Evolutionary conservation across 1,139 yeast genomes (phyloP).

Genomic region (Suhomyces kunorum): DNA sequence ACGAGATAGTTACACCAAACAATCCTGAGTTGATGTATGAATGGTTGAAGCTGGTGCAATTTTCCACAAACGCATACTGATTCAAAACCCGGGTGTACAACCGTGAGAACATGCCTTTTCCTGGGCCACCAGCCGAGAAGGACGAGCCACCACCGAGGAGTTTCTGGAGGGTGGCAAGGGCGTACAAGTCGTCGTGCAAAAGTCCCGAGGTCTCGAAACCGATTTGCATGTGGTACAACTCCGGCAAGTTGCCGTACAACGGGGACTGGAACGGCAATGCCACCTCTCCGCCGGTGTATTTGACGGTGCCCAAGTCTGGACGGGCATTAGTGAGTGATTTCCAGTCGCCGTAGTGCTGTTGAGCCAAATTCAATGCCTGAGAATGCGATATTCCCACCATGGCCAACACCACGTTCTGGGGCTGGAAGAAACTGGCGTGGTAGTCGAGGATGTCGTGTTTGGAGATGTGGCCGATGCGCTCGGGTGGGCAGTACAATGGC

Average conservation of each 20-base stretch:
- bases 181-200: conserved; percentile 83
- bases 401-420: conserved; percentile 82
- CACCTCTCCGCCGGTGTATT: conserved; percentile 77
- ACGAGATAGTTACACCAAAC: conserved; percentile 84
- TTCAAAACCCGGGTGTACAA: conserved; percentile 88
- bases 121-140: conserved; percentile 99
- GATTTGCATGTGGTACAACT: conserved; percentile 81
- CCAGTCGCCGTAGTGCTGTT: conserved; percentile 67
- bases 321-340: conserved; percentile 30
- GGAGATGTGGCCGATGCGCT: conserved; percentile 57
- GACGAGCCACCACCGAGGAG: conserved; percentile 98
- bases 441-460: conserved; percentile 59
- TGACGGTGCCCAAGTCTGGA: conserved; percentile 48
- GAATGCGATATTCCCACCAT: conserved; percentile 84
- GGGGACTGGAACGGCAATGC: conserved; percentile 72
- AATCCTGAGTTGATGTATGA: conserved; percentile 88
- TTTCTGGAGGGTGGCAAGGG: conserved; percentile 87
- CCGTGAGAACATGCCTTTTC: conserved; percentile 97
- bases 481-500: conserved; percentile 81
- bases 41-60: conserved; percentile 86
- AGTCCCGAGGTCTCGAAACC: conserved; percentile 89
- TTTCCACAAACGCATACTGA: conserved; percentile 88
- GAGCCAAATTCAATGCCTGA: conserved; percentile 64
- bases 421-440: conserved; percentile 68
- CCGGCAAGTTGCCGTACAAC: conserved; percentile 69